Evolutionary conservation across 768 basidiomycete species (phyloP), one percentile per base, ranked within the genome.

Genomic region (Plicaturopsis crispa): DNA sequence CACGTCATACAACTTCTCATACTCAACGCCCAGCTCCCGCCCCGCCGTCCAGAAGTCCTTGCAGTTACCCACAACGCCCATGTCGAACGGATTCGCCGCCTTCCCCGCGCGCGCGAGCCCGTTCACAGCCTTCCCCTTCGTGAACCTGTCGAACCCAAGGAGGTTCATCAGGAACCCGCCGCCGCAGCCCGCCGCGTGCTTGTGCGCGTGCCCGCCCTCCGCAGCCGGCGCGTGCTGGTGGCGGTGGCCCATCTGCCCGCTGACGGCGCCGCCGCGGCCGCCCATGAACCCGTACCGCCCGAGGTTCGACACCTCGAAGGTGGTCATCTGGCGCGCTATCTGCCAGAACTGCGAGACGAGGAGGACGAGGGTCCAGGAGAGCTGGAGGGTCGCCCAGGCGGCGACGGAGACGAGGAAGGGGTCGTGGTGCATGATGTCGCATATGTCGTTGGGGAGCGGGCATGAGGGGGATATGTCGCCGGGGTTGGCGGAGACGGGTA

Each of bases 201-300:
- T 57, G 37, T 78, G 77, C 19, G 59, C 64, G 49, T 63, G 67
- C 6, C 52, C 62, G 36, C 28, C 52, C 55, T 19, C 40, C 49
- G 44, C 61, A 55, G 44, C 50, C 54, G 10, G 71, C 65, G 1
- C 69, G 61, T 65, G 50, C 50, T 56, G 45, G 49, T 85, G 81
- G n/a, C 72, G 70, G 53, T 85, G 84, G 3, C 87, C 83, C 81
- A 85, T 84, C 55, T 90, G 87, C 5, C 76, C 68, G 5, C 66
- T 65, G 14, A 85, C 66, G 2, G 78, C 73, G 14, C 78, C 77
- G 0, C 80, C 86, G 28, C 88, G 79, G 0, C 93, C 93, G 24
- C 96, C 94, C 90, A 99, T 94, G 65, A 82, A 97, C 10, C 96
- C 94, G 52, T 82, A 97, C 33, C 94, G 76, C 3, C 94, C 91